These are phyloP conservation scores for Emericellopsis terricola DNA, from an alignment of 495 filamentous ascomycete genomes.

Conservation along the genomic window DNA sequence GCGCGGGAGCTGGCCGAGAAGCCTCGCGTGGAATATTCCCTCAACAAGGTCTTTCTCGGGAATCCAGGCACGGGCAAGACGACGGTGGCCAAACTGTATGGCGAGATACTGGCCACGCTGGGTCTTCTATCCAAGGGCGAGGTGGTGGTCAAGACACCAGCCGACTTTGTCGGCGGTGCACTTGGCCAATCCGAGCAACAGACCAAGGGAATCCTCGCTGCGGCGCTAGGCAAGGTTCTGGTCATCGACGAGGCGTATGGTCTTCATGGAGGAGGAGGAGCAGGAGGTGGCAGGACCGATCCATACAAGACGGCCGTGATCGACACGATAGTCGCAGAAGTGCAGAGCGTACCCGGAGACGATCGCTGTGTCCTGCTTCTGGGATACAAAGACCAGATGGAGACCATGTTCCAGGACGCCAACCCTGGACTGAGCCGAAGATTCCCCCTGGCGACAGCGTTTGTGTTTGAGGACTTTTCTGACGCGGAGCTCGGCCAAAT, in stretches of 20 bases:
- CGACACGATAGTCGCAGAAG: slow-evolving; percentile 70
- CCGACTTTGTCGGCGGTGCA: slow-evolving; percentile 49
- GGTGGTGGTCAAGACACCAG: slow-evolving; percentile 50
- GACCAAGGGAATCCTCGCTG: slow-evolving; percentile 51
- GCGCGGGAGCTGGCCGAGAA: slow-evolving; percentile 40
- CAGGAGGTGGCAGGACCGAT: slow-evolving; percentile 15
- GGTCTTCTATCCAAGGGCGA: slow-evolving; percentile 43
- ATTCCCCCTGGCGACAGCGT: slow-evolving; percentile 46
- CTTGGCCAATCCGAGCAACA: slow-evolving; percentile 51
- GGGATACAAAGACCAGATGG: slow-evolving; percentile 64
- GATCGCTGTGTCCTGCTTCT: slow-evolving; percentile 63
- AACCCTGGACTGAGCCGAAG: slow-evolving; percentile 58
- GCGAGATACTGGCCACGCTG: slow-evolving; percentile 41
- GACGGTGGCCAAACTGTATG: slow-evolving; percentile 57
- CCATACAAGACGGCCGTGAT: slow-evolving; percentile 45
- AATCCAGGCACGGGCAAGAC: slow-evolving; percentile 64
- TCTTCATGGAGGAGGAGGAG: slow-evolving; percentile 17
- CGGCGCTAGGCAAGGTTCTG: slow-evolving; percentile 51
- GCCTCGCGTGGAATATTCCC: slow-evolving; percentile 31
- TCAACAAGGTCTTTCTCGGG: slow-evolving; percentile 58
- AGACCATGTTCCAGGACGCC: slow-evolving; percentile 59
- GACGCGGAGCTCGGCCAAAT: slow-evolving; percentile 38
- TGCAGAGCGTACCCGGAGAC: slow-evolving; percentile 59
- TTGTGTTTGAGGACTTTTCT: slow-evolving; percentile 54
- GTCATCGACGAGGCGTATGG: slow-evolving; percentile 64